phyloP scores from a whole-genome alignment of 768 basidiomycete genomes.

The Tulasnella sp. region DNA sequence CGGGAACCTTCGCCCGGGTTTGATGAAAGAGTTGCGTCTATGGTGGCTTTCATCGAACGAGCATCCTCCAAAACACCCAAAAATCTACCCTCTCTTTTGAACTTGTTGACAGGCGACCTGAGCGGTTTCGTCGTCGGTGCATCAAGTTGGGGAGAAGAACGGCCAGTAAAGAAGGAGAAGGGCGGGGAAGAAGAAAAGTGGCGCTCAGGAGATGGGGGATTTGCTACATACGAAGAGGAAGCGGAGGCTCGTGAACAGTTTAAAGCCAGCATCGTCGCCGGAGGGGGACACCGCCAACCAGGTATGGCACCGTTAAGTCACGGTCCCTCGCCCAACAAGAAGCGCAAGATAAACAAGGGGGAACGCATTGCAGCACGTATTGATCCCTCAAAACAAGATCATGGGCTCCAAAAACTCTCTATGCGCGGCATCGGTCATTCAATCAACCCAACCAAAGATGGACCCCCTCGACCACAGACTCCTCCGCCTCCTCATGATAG shows the following conservation, averaged over 20 bases:
- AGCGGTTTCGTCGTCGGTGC: neutral
- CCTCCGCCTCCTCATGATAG: neutral
- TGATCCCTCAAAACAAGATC: neutral
- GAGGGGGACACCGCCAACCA: neutral
- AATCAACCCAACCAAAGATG: neutral
- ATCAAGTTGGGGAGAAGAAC: neutral
- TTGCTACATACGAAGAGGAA: constrained; percentile 8
- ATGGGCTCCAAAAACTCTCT: neutral
- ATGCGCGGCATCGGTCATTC: neutral
- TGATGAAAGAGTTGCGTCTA: neutral
- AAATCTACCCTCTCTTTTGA: neutral
- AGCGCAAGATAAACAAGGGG: neutral
- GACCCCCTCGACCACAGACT: neutral
- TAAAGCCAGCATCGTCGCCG: neutral
- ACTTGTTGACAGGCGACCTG: neutral
- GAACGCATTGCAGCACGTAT: neutral
- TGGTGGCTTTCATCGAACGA: neutral
- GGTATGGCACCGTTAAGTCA: neutral
- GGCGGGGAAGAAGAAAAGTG: neutral
- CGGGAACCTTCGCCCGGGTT: neutral
- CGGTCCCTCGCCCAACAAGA: neutral
- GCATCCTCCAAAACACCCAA: neutral
- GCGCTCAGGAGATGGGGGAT: neutral
- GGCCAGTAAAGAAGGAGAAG: neutral
- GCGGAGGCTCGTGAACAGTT: neutral